A percentile compares a stretch with the other conserved stretches of the same genome.
Evolutionary conservation across 805 yeast species (phyloP).

Genomic region (Nakazawaea laoshanensis): DNA sequence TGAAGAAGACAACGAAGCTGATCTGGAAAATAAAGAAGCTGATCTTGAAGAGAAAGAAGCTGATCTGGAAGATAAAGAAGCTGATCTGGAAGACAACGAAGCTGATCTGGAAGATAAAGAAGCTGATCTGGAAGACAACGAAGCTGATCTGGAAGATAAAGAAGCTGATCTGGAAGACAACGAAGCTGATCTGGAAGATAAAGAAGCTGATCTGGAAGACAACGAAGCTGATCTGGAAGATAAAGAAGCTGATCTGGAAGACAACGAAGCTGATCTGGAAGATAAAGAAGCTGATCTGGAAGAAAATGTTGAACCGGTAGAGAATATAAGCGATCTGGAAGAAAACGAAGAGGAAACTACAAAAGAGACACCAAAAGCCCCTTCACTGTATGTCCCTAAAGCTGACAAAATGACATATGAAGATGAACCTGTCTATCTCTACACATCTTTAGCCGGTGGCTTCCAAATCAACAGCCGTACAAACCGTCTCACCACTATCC

Average conservation of each 20-base stretch:
- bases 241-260: conserved; percentile 8
- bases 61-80: conserved; percentile 1
- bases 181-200: background rate
- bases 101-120: conserved; percentile 10
- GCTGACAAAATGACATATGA: conserved; percentile 25
- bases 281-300: conserved; percentile 6
- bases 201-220: background rate
- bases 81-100: conserved; percentile 3
- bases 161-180: conserved; percentile 1
- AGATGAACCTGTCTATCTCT: conserved; percentile 62
- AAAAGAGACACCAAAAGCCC: conserved; percentile 7
- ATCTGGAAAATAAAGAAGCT: conserved; percentile 1
- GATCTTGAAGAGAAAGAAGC: conserved; percentile 1
- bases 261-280: conserved; percentile 5
- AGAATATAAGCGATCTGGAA: conserved; percentile 1
- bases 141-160: conserved; percentile 10
- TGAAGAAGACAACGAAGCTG: background rate
- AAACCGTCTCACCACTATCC: conserved; percentile 63
- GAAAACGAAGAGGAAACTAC: conserved; percentile 3
- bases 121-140: conserved; percentile 10
- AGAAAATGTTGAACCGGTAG: conserved; percentile 9
- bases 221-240: conserved; percentile 3
- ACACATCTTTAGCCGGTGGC: conserved; percentile 84
- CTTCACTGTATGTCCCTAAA: conserved; percentile 23
- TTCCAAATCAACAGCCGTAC: conserved; percentile 73